Percentiles rank a stretch among this genome's conserved stretches.
phyloP scores from a whole-genome alignment of 441 rosid genomes.

The Mallotus repandus region DNA sequence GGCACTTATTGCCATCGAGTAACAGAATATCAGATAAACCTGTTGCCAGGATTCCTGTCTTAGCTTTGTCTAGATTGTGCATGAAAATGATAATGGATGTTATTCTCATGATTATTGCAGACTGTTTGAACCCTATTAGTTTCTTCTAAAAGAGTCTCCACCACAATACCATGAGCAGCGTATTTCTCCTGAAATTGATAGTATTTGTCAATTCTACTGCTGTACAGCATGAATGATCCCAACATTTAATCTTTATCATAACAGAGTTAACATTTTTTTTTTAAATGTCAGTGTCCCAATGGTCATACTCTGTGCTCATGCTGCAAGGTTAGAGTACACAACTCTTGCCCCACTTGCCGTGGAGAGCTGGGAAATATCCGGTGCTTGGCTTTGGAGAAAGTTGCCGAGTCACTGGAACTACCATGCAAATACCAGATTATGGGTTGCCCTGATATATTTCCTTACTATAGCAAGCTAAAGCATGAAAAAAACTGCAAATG shows the following conservation, averaged over 20 bases:
- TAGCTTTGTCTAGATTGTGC: no score
- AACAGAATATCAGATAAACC: no score
- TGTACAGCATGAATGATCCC: not conserved
- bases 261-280: slow-evolving; percentile 13
- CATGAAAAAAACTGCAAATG: slow-evolving; percentile 71
- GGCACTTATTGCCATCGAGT: no score
- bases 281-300: slow-evolving; percentile 62
- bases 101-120: no score
- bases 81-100: not conserved
- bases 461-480: slow-evolving; percentile 70
- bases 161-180: not conserved
- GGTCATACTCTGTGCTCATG: slow-evolving; percentile 79
- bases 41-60: no score
- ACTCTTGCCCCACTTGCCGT: slow-evolving; percentile 80
- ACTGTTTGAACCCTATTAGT: not conserved
- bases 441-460: slow-evolving; percentile 74
- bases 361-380: slow-evolving; percentile 79
- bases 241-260: not conserved
- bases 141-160: not conserved
- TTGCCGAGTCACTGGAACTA: slow-evolving; percentile 72
- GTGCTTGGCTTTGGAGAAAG: slow-evolving; percentile 82
- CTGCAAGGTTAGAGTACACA: slow-evolving; percentile 70
- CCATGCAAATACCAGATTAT: slow-evolving; percentile 66
- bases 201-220: not conserved
- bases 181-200: not conserved